Base-by-base conservation (phyloP, 306 rosid genomes). In the Dalbergia oliveri region DNA sequence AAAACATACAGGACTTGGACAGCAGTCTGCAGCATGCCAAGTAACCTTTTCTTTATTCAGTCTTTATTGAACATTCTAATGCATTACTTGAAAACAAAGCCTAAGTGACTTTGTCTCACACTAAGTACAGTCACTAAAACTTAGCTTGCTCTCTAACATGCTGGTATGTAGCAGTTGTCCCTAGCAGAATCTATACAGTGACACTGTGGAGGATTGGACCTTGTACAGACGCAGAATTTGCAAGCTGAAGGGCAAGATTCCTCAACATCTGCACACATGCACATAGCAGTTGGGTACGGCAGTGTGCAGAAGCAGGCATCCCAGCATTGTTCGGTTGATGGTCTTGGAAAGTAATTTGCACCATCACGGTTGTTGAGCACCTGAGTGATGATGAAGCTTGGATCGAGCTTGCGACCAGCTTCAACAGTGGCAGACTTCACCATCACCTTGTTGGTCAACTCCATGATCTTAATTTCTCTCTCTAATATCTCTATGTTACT, bases 271-370 rank as follows among this genome's bases (percentile, higher is more conserved):
- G 0, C 7, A 64, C 72, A 66, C 2, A 5, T 39, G 37, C 84
- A 80, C 8, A 11, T 2, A 49, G n/a, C 11, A 4, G 0, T 12
- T 47, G 53, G 15, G n/a, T 11, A 47, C 1, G 14, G 3, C 49
- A 8, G 5, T 16, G 81, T 75, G 69, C 85, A 76, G 0, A 0
- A 0, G 14, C 82, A 76, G 0, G 0, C 1, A 12, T 77, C 14
- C 23, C 86, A 82, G 14, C 86, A 82, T n/a, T 43, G 10, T 43
- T 43, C 9, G 47, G 15, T 2, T 45, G 51, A 10, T 45, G 4
- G 4, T 9, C 3, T 21, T 21, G 23, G 0, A 45, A 10, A 10
- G 14, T 45, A 0, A 11, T 3, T 45, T 45, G 14, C 7, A 49
- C 8, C 71, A 71, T 41, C 58, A 16, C 49, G 49, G 2, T 59